These are phyloP conservation scores for Hemisphaericaspora nanyangensis DNA, from an alignment of 805 yeast species.

Conservation along the genomic window DNA sequence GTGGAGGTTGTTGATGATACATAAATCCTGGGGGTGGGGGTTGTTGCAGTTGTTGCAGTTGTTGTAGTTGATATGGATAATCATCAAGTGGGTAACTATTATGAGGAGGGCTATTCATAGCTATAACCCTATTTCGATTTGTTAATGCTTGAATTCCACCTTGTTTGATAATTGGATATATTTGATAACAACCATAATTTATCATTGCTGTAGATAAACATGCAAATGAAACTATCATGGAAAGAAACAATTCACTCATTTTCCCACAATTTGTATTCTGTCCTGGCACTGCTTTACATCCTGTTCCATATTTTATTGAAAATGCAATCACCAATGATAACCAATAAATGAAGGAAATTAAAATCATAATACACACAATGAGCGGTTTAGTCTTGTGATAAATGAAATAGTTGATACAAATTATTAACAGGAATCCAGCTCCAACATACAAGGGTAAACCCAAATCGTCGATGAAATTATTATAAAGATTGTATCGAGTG, in stretches of 20 bases:
- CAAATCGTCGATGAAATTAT: too few species aligned
- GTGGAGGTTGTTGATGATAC: too few species aligned
- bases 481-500: too few species aligned
- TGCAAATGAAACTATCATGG: neutral
- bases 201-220: neutral
- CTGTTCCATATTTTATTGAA: neutral
- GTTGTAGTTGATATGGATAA: neutral
- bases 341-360: neutral
- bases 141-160: neutral
- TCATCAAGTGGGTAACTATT: too few species aligned
- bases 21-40: neutral
- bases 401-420: neutral
- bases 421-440: neutral
- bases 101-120: too few species aligned
- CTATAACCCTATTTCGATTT: too few species aligned
- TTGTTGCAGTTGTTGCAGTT: neutral
- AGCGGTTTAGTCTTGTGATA: neutral
- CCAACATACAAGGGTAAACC: neutral
- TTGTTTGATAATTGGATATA: neutral
- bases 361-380: neutral
- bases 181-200: neutral
- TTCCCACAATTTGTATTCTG: neutral
- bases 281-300: neutral
- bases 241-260: neutral
- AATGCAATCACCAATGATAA: too few species aligned